Evolutionary conservation across 495 filamentous ascomycete species (phyloP), one percentile per base, ranked within the genome.

Genomic region (Penicillium verhagenii): DNA sequence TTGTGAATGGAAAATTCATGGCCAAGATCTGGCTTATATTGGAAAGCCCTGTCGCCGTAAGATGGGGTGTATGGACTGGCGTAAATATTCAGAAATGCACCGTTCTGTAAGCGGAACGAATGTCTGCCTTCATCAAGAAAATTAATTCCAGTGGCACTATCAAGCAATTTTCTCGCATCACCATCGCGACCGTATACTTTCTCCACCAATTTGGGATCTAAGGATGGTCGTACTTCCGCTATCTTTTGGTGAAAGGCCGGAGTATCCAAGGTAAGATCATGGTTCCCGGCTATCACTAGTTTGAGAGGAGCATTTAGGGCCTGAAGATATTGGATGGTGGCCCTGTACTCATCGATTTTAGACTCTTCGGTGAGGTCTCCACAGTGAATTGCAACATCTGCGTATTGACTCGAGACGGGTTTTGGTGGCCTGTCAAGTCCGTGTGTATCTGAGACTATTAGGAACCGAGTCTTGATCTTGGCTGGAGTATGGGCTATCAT

Each of bases 261-360:
- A 2, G 56, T 60, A 50, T 91, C 86, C 37, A 91, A 73, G 0
- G 81, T 80, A 46, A 85, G 81, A 56, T 90, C 86, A 56, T 90
- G 87, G 62, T 90, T 90, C 0, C 87, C 86, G 14, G 87, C 82
- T 38, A 91, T 90, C n/a, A 86, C 80, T 10, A 91, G 68, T 48
- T 90, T 90, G 4, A 89, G 68, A 2, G 82, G 80, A 0, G 86
- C 85, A 7, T 84, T 61, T 46, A 86, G 72, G 1, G 46, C 48
- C 2, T 67, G 53, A 0, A 92, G 70, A 43, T 85, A 70, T 11
- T 68, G 43, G 10, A 91, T 67, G 0, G 75, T 61, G 0, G 62
- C 50, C 23, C 62, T 66, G 58, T 78, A 87, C 56, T 89, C 80
- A 2, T 74, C 56, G 6, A 87, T 33, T 18, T 77, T 76, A 0